Percentiles rank a stretch among this genome's conserved stretches.
Evolutionary conservation across 2,329 filamentous ascomycete genomes (phyloP).

Genomic region (Penicillium nordicum): DNA sequence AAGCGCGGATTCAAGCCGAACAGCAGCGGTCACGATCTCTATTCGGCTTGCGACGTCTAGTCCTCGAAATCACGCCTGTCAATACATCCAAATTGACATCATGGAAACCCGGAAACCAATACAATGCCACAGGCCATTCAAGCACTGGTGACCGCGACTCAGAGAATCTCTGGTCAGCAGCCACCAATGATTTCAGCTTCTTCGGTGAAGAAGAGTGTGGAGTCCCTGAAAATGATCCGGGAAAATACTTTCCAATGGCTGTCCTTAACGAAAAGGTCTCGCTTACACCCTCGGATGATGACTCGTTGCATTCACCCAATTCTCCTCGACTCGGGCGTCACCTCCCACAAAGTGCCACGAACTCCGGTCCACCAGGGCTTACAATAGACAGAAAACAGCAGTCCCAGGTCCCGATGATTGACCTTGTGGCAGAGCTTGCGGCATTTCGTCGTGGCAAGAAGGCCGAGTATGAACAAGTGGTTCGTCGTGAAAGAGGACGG

Average conservation of each 20-base stretch:
- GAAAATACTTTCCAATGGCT: conserved; percentile 45
- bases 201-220: conserved; percentile 58
- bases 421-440: conserved; percentile 54
- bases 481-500: conserved; percentile 27
- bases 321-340: conserved; percentile 11
- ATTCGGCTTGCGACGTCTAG: conserved; percentile 55
- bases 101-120: conserved; percentile 45
- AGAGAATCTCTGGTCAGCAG: conserved; percentile 58
- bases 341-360: conserved; percentile 6
- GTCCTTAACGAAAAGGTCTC: conserved; percentile 45
- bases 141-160: conserved; percentile 59
- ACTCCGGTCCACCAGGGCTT: not conserved
- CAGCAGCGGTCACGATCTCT: conserved; percentile 49
- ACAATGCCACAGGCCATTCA: conserved; percentile 50
- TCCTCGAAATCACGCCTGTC: conserved; percentile 52
- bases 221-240: conserved; percentile 45
- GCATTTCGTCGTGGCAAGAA: conserved; percentile 54
- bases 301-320: conserved; percentile 16
- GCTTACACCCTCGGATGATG: conserved; percentile 35
- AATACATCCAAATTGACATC: conserved; percentile 22
- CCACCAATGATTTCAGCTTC: conserved; percentile 59
- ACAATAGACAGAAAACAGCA: conserved; percentile 7
- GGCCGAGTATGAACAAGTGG: conserved; percentile 44
- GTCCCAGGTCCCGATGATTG: conserved; percentile 32
- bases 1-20: conserved; percentile 48